These are phyloP conservation scores for Nadsonia starkeyi-henricii DNA, from an alignment of 1,139 yeast species.

Conservation along the genomic window DNA sequence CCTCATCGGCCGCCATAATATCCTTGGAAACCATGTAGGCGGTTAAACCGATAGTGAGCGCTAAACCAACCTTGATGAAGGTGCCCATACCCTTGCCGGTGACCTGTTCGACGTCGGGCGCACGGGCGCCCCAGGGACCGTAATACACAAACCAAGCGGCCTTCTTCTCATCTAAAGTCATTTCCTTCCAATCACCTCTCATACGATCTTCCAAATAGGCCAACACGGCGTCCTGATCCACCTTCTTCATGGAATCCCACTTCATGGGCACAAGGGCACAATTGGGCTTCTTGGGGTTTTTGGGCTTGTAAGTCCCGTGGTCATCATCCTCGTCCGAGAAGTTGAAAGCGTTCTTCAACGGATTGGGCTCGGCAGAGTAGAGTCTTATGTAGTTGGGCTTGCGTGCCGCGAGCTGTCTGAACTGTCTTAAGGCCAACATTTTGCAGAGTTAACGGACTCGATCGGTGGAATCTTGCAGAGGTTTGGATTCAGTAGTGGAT, in stretches of 20 bases:
- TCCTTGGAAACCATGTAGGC: constrained; percentile 7
- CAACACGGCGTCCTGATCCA: constrained; percentile 30
- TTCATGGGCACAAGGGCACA: constrained; percentile 18
- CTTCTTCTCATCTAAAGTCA: constrained; percentile 24
- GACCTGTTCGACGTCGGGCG: constrained; percentile 4
- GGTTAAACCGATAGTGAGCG: constrained; percentile 6
- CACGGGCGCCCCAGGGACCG: constrained; percentile 29
- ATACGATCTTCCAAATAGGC: constrained; percentile 31
- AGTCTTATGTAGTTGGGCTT: not conserved
- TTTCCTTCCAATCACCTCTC: constrained; percentile 29
- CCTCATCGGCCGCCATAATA: constrained; percentile 4
- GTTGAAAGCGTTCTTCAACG: constrained; percentile 21
- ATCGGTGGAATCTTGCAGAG: too few relatives aligned
- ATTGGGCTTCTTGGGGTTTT: constrained; percentile 22
- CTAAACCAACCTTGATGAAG: constrained; percentile 3
- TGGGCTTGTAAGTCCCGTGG: constrained; percentile 16
- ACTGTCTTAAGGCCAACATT: not conserved
- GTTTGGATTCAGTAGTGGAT: too few relatives aligned
- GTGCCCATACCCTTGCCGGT: constrained; percentile 6
- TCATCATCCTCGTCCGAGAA: constrained; percentile 20
- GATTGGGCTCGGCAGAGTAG: constrained; percentile 9
- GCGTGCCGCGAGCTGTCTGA: not conserved
- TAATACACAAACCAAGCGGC: constrained; percentile 25
- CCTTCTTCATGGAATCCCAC: constrained; percentile 27
- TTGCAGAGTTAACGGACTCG: too few relatives aligned